Evolutionary conservation across 2,329 filamentous ascomycete genomes (phyloP), one percentile per base, ranked within the genome.

Genomic region (Claviceps sp.): DNA sequence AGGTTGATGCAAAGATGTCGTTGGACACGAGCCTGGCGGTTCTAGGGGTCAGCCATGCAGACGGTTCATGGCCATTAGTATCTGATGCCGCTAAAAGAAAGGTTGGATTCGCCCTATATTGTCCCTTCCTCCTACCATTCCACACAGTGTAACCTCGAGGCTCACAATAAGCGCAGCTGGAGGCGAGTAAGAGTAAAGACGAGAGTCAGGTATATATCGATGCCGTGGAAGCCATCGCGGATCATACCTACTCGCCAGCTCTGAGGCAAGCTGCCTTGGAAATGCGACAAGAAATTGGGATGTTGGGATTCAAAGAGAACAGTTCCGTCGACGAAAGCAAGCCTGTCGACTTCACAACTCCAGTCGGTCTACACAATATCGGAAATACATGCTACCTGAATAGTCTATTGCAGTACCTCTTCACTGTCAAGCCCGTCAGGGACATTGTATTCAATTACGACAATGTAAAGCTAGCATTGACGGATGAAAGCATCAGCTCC

Each of bases 311-410:
- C 19, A 57, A 56, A 10, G 10, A 34, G 10, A 50, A 54, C 2
- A 48, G 54, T 39, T 52, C 37, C n/a, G 45, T 30, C 19, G 47
- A 50, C 30, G 50, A 50, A 6, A 42, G 30, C n/a, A 45, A 44
- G 42, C 50, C 60, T 3, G 61, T 63, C 14, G 61, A 72, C 52
- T 60, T 69, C 47, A 73, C 78, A 34, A 82, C 87, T 66, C 93
- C 93, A 0, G 87, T 95, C 22, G 93, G 93, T 0, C 76, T 97
- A 5, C 79, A 83, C 56, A 98, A 97, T 60, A 95, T 97, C 53
- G 90, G 93, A 54, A 98, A 98, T 62, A 98, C 94, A 0, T 98
- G 93, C 66, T 98, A 98, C 62, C 76, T 98, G 51, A 98, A 98
- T 72, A 97, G 91, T 68, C 78, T 98, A 48, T 74, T 98, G 10